phyloP scores from a whole-genome alignment of 345 rosid species.

The Psidium guajava region DNA sequence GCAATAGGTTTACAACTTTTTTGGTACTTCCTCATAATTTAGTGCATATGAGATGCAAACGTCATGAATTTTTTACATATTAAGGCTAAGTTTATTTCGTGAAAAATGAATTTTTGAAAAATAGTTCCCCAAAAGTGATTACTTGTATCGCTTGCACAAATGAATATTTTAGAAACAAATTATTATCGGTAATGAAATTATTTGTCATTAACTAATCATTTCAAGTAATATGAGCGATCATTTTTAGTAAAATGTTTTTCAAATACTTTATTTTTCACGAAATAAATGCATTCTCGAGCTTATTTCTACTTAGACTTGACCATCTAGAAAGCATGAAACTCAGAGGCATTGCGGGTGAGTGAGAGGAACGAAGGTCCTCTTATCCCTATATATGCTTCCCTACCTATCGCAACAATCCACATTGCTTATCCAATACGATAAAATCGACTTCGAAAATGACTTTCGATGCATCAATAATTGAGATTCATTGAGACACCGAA shows the following conservation, averaged over 20 bases:
- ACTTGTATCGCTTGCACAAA: too few species aligned
- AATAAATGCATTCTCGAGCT: background rate
- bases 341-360: background rate
- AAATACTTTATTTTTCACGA: too few species aligned
- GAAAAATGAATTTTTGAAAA: too few species aligned
- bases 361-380: background rate
- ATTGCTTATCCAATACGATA: fast-evolving
- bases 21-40: fast-evolving
- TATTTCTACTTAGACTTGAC: background rate
- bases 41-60: background rate
- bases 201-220: too few species aligned
- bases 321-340: background rate
- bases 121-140: too few species aligned
- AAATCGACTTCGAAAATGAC: background rate
- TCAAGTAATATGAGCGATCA: too few species aligned
- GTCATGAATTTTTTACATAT: background rate
- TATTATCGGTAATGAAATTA: too few species aligned
- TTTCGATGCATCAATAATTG: fast-evolving
- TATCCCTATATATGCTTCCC: background rate
- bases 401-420: fast-evolving
- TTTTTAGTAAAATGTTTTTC: too few species aligned
- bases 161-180: too few species aligned
- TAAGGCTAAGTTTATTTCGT: background rate
- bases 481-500: fast-evolving
- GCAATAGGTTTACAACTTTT: background rate